Percentiles rank a stretch among this genome's conserved stretches.
These are phyloP conservation scores for Cryptosporidium sp. DNA, from an alignment of 169 alveolate species.

Conservation along the genomic window DNA sequence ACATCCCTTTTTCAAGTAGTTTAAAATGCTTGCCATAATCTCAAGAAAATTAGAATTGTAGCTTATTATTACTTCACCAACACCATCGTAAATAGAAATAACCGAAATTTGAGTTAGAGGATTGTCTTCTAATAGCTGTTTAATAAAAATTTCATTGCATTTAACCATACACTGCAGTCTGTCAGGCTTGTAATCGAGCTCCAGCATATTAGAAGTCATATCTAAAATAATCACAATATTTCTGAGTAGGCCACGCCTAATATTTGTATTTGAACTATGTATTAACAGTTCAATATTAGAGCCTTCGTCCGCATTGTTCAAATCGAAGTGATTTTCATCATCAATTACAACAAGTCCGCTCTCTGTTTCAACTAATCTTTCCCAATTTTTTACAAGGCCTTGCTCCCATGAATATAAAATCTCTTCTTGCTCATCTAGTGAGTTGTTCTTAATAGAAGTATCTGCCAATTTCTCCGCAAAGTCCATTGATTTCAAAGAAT, in stretches of 20 bases:
- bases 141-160: slow-evolving; percentile 54
- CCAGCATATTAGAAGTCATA: slow-evolving; percentile 73
- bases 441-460: neutral
- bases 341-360: slow-evolving; percentile 35
- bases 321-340: slow-evolving; percentile 1
- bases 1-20: slow-evolving; percentile 46
- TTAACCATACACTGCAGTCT: slow-evolving; percentile 61
- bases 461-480: slow-evolving; percentile 67
- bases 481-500: slow-evolving; percentile 29
- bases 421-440: slow-evolving; percentile 13
- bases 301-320: neutral
- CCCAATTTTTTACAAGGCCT: slow-evolving; percentile 69
- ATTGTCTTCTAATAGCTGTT: slow-evolving; percentile 32
- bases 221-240: slow-evolving; percentile 53
- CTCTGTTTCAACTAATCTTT: slow-evolving; percentile 57
- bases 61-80: slow-evolving; percentile 29
- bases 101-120: slow-evolving; percentile 69
- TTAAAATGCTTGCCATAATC: slow-evolving; percentile 19
- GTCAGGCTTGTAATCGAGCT: slow-evolving; percentile 68
- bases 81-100: slow-evolving; percentile 35
- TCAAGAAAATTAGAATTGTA: slow-evolving; percentile 66
- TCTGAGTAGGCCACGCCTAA: slow-evolving; percentile 63
- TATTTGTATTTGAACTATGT: neutral
- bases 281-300: slow-evolving; percentile 17
- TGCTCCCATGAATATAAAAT: slow-evolving; percentile 63